phyloP scores from a whole-genome alignment of 352 stramenopile species.

The Globisporangium carolinianum region DNA sequence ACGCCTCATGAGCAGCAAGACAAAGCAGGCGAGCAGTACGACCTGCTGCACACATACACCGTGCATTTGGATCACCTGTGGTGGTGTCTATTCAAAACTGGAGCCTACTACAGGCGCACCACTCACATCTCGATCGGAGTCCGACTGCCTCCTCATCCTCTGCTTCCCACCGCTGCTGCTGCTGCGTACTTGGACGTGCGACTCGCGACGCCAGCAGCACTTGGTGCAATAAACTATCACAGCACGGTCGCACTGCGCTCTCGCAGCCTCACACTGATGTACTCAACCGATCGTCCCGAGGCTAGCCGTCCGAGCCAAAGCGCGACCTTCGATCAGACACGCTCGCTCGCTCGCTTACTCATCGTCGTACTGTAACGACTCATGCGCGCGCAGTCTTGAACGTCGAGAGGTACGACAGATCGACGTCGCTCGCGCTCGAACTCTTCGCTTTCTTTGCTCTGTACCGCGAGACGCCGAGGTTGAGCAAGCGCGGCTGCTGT shows the following conservation, averaged over 20 bases:
- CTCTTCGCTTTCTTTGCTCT: slow-evolving; percentile 2
- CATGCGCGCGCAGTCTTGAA: slow-evolving; percentile 7
- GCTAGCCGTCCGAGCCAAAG: no score
- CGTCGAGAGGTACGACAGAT: slow-evolving; percentile 13
- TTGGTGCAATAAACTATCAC: no score
- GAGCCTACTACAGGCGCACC: no score
- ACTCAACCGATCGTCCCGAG: no score
- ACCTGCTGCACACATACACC: no score
- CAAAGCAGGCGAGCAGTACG: no score
- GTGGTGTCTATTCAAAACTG: no score
- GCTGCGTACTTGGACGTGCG: not conserved
- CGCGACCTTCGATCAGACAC: not conserved
- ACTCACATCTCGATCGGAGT: not conserved
- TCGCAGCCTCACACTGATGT: no score
- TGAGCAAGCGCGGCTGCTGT: slow-evolving; percentile 5
- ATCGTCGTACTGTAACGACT: not conserved
- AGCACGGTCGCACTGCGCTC: no score
- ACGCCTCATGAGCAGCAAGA: no score
- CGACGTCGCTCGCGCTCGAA: not conserved
- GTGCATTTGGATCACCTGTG: no score
- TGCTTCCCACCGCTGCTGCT: not conserved
- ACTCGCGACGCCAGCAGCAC: no score
- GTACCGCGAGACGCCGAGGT: slow-evolving; percentile 7
- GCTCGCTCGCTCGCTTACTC: not conserved
- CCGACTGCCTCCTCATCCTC: not conserved